phyloP scores from a whole-genome alignment of 495 filamentous ascomycete species.

The Trichoderma asperelloides region DNA sequence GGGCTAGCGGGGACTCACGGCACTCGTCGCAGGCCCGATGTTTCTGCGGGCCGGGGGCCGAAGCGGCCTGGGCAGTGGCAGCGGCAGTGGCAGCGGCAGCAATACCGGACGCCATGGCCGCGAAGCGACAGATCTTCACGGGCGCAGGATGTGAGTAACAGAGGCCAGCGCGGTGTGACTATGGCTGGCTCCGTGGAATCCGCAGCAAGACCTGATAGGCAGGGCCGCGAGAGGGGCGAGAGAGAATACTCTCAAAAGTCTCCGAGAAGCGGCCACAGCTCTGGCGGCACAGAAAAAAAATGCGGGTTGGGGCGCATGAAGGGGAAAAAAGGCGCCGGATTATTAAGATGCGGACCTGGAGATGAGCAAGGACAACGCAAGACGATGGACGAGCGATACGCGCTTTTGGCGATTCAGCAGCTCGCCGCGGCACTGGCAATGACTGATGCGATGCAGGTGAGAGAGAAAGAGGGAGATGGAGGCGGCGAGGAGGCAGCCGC shows the following conservation, averaged over 20 bases:
- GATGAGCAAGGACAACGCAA: background rate
- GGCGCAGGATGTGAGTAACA: background rate
- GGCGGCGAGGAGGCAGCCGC: background rate
- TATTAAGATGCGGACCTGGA: background rate
- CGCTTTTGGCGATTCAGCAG: background rate
- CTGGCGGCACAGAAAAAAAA: background rate
- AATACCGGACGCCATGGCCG: background rate
- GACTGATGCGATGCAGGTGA: background rate
- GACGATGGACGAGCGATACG: background rate
- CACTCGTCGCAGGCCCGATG: conserved; percentile 56
- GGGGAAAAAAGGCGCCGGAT: background rate
- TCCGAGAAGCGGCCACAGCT: background rate
- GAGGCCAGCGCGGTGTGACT: background rate
- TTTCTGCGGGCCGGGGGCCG: conserved; percentile 17
- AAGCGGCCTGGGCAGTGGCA: background rate
- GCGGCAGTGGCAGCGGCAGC: background rate
- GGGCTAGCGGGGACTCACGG: conserved; percentile 36
- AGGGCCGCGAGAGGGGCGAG: background rate
- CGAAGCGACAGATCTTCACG: background rate
- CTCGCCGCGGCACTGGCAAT: background rate
- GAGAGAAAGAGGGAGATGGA: background rate
- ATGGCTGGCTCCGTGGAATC: background rate
- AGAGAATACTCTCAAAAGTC: conserved; percentile 1
- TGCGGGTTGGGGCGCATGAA: background rate
- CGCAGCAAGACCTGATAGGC: background rate